Evolutionary conservation across 176 grass and related monocot genomes (phyloP), one percentile per base, ranked within the genome.

Genomic region (Eleusine coracana): DNA sequence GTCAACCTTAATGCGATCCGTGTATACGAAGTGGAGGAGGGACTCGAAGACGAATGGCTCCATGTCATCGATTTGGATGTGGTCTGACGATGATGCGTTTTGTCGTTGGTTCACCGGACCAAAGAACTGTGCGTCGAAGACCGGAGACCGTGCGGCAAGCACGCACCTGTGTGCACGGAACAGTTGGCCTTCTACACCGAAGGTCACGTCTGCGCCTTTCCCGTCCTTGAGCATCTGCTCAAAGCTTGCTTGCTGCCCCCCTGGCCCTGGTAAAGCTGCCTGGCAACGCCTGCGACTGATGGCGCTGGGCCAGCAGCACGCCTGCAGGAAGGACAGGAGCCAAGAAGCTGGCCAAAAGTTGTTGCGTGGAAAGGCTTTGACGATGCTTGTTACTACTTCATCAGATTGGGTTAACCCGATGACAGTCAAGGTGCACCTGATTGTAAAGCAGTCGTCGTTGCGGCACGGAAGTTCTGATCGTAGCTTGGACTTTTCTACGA

Each of bases 401-500:
- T 46, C 7, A 1, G 56, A 60, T 42, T 42, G 40, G 5, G 40
- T 0, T 16, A 6, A 18, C 18, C 5, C 54, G 4, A 60, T 6
- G 56, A 60, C 56, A 7, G 56, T 60, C 21, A 60, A 7, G 1
- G 23, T 21, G 3, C 21, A 60, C 21, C 56, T 85, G 77, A 89
- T 86, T 0, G 78, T 77, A 10, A 89, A 50, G 73, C 87, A 73
- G 58, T 89, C 44, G 7, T 70, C 71, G 52, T 71, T 10, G 36
- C 82, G 77, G 66, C 18, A 85, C 0, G 71, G 71, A 45, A 76
- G 14, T 38, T 66, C 3, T n/a, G n/a, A n/a, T 5, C 44, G 7
- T 34, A 89, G 60, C 77, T 63, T 71, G 55, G 78, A 65, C n/a
- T 82, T 89, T 38, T 85, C 77, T 37, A 85, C 18, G 72, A 89